Base-by-base conservation (phyloP, 2,329 filamentous ascomycete species). In the Fusarium sp. region DNA sequence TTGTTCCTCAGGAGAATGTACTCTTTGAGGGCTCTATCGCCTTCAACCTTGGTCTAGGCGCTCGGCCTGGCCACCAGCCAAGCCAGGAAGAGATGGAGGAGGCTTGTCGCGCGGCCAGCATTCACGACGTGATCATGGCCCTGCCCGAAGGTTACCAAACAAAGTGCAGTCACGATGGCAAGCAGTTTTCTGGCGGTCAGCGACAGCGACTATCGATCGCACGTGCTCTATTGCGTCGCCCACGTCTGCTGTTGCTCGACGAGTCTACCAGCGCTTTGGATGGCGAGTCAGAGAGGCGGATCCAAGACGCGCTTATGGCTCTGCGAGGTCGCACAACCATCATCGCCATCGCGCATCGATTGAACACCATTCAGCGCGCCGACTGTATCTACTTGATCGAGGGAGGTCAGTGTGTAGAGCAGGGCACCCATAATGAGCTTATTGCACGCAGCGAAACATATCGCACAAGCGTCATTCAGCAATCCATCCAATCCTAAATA, bases 151-250 rank as follows among this genome's bases (percentile, higher is more conserved):
- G 89, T 0, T 91, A 91, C 70, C 80, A 90, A 7, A 91, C 89
- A 0, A 83, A 85, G 37, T 81, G 90, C 9, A 85, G 93, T 8
- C 89, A 91, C 20, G 90, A 91, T 64, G 92, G 91, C 9, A 90
- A 89, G 0, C 86, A 90, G 22, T 80, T 95, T 4, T 93, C 91
- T 0, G 92, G 92, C 8, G 93, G 93, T 0, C 93, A 95, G 79
- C 89, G 89, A 8, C 93, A 95, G 78, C 86, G 92, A 3, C 79
- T 95, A 20, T 88, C 90, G 1, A 94, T 95, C 73, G 92, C 93
- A 0, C 86, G 93, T 10, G 92, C 92, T 2, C 84, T 94, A 0
- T 84, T 93, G 2, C 86, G 92, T 0, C 85, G 87, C 22, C 93
- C 93, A 0, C 86, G 89, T 59, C 84, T 95, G 10, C 10, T 60